A percentile compares a stretch with the other conserved stretches of the same genome.
These are phyloP conservation scores for Trichoderma polysporum DNA, from an alignment of 2,329 filamentous ascomycete species.

Conservation along the genomic window DNA sequence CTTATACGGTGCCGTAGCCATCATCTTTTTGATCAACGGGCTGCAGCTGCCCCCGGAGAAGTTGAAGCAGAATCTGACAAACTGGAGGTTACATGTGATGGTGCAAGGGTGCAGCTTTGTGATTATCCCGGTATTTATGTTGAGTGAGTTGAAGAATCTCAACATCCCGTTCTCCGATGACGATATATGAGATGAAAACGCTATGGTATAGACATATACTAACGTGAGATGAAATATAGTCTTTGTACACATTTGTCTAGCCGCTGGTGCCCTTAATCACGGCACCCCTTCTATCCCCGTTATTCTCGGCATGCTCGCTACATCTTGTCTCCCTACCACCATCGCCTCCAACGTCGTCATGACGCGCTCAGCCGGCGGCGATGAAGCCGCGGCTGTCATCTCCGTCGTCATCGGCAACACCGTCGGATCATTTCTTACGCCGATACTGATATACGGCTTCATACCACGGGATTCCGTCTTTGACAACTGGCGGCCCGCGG, in stretches of 20 bases:
- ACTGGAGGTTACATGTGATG: constrained; percentile 67
- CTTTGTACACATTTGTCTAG: constrained; percentile 48
- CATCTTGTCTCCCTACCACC: constrained; percentile 69
- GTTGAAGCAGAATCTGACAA: constrained; percentile 59
- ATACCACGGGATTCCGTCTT: constrained; percentile 55
- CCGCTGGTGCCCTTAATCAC: constrained; percentile 48
- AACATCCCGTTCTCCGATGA: too few species aligned
- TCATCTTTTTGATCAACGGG: constrained; percentile 72
- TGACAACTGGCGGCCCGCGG: constrained; percentile 53
- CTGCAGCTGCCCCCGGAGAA: constrained; percentile 65
- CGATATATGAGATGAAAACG: background rate
- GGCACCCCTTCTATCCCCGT: constrained; percentile 62
- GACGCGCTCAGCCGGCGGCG: constrained; percentile 67
- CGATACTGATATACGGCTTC: constrained; percentile 62
- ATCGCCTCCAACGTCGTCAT: constrained; percentile 74
- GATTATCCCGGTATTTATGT: constrained; percentile 62
- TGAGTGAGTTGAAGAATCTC: constrained; percentile 42
- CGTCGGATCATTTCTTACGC: constrained; percentile 65
- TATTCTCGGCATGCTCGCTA: constrained; percentile 65
- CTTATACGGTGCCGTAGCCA: constrained; percentile 65
- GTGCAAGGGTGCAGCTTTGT: constrained; percentile 68
- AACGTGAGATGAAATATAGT: constrained; percentile 29
- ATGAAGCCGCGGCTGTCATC: constrained; percentile 64
- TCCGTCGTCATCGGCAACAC: constrained; percentile 71
- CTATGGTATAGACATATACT: background rate